These are phyloP conservation scores for Bruguiera hainesii DNA, from an alignment of 441 rosid species.

Conservation along the genomic window DNA sequence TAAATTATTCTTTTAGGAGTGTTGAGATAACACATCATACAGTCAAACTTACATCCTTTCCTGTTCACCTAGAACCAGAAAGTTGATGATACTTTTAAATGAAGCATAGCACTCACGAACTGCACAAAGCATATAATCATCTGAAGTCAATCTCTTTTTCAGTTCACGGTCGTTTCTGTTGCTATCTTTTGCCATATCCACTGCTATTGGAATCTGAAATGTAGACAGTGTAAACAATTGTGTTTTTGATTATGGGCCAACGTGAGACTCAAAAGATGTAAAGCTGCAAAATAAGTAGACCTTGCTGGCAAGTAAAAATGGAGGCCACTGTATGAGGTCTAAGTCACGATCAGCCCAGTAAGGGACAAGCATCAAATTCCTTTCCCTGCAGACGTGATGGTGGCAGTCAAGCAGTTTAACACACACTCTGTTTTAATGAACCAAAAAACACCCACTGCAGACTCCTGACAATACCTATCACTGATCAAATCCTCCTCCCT, in stretches of 20 bases:
- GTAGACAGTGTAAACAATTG: background rate
- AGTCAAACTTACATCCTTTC: conserved; percentile 45
- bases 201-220: conserved; percentile 67
- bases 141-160: conserved; percentile 47
- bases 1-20: too few relatives aligned
- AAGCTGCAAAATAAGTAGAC: conserved; percentile 24
- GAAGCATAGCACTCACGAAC: conserved; percentile 71
- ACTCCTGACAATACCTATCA: conserved; percentile 37
- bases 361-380: conserved; percentile 64
- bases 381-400: conserved; percentile 42
- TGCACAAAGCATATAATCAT: conserved; percentile 65
- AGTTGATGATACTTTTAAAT: conserved; percentile 46
- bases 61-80: conserved; percentile 48
- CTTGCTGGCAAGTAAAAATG: conserved; percentile 75
- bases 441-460: background rate
- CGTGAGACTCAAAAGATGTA: background rate
- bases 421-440: background rate
- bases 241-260: background rate
- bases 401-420: background rate
- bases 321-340: conserved; percentile 64
- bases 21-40: background rate
- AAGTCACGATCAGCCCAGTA: conserved; percentile 68
- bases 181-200: conserved; percentile 85
- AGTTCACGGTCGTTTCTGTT: conserved; percentile 55
- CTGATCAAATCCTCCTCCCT: conserved; percentile 72